A percentile compares a stretch with the other conserved stretches of the same genome.
Conservation (phyloP, 139 green algal species). For the Picochlorum sp. region DNA sequence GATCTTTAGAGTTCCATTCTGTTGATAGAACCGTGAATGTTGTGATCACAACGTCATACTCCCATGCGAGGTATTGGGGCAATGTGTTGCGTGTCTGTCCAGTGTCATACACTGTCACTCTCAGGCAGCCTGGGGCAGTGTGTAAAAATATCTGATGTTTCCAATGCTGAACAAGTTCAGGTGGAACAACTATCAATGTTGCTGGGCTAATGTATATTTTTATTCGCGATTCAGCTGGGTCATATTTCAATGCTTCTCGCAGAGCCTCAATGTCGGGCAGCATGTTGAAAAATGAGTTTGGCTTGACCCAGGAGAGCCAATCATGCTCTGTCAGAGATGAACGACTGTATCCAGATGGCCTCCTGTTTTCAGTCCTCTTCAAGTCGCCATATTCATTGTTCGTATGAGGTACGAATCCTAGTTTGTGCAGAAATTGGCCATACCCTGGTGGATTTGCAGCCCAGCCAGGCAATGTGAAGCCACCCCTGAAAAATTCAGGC, state of each 20-base stretch:
- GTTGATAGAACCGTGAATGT: slow-evolving; percentile 50
- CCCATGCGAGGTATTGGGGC: slow-evolving; percentile 66
- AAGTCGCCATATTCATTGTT: neutral
- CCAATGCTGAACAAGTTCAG: slow-evolving; percentile 82
- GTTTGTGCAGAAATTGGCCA: slow-evolving; percentile 3
- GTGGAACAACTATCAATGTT: slow-evolving; percentile 87
- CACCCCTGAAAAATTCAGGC: neutral
- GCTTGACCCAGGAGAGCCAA: slow-evolving; percentile 6
- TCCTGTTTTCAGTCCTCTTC: neutral
- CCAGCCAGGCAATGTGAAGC: neutral
- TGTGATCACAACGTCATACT: slow-evolving; percentile 66
- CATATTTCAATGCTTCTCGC: slow-evolving; percentile 25
- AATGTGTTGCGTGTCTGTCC: neutral
- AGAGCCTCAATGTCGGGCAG: slow-evolving; percentile 40
- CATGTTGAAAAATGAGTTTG: slow-evolving; percentile 15
- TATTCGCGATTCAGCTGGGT: neutral
- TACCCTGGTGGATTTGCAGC: slow-evolving; percentile 1
- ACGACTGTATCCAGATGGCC: neutral
- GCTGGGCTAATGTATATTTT: slow-evolving; percentile 72
- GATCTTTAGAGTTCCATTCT: slow-evolving; percentile 40
- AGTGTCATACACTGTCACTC: slow-evolving; percentile 6
- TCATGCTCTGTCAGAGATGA: slow-evolving; percentile 3
- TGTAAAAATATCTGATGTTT: slow-evolving; percentile 58
- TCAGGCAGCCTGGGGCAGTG: slow-evolving; percentile 1
- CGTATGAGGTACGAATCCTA: slow-evolving; percentile 2